These are phyloP conservation scores for Colletotrichum chlorophyti DNA, from an alignment of 2,329 filamentous ascomycete species.

Conservation along the genomic window DNA sequence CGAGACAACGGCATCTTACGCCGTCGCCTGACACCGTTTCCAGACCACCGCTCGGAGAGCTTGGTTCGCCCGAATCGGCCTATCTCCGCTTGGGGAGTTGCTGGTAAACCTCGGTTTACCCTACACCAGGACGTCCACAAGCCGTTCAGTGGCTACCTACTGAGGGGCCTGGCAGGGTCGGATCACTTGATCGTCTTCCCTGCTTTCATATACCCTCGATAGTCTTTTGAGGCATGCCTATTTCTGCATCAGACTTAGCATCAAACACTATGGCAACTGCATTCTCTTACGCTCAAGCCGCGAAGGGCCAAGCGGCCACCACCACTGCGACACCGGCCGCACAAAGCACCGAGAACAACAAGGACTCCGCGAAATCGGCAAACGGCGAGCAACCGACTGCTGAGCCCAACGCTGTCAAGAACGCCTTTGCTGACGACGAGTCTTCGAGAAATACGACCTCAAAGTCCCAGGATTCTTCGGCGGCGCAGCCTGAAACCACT, in stretches of 20 bases:
- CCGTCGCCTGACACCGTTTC: neutral
- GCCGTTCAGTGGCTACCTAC: conserved; percentile 13
- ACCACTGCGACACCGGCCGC: conserved; percentile 39
- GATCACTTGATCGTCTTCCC: conserved; percentile 23
- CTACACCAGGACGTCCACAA: conserved; percentile 7
- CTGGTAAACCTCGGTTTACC: conserved; percentile 21
- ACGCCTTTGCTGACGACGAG: conserved; percentile 13
- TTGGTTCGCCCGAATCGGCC: conserved; percentile 44
- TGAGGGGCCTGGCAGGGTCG: conserved; percentile 24
- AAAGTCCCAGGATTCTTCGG: conserved; percentile 30
- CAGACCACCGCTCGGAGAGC: conserved; percentile 41
- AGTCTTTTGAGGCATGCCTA: conserved; percentile 25
- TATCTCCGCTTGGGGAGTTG: conserved; percentile 27
- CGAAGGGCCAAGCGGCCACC: conserved; percentile 73
- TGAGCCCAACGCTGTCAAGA: conserved; percentile 19
- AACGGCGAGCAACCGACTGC: conserved; percentile 20
- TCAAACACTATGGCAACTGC: conserved; percentile 56
- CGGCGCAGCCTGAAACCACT: conserved; percentile 21
- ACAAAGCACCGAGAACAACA: conserved; percentile 37
- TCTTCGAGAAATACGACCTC: conserved; percentile 20
- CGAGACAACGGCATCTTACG: neutral
- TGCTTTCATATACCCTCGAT: conserved; percentile 14
- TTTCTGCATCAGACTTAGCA: conserved; percentile 15
- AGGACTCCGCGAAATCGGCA: conserved; percentile 33
- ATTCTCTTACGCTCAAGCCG: conserved; percentile 96